Percentiles rank a stretch among this genome's conserved stretches.
Evolutionary conservation across 2,329 filamentous ascomycete genomes (phyloP).

Genomic region (Volutella citrinella): DNA sequence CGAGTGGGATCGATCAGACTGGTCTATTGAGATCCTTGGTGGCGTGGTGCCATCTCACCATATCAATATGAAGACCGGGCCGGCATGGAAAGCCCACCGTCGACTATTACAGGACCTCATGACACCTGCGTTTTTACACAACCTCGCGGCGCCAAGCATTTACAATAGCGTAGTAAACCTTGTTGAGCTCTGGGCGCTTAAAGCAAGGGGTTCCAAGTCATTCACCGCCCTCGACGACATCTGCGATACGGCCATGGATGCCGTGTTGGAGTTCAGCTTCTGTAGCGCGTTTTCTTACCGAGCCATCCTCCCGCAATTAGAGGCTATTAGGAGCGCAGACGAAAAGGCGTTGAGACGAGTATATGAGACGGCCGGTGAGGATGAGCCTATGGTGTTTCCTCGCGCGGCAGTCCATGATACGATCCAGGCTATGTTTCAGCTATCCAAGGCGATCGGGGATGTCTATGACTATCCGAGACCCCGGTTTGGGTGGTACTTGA

Average conservation of each 20-base stretch:
- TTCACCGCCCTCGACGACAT: slow-evolving; percentile 28
- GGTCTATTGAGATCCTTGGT: too few species aligned
- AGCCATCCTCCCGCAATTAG: slow-evolving; percentile 19
- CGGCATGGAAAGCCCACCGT: slow-evolving; percentile 31
- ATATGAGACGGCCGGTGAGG: too few species aligned
- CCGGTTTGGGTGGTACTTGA: too few species aligned
- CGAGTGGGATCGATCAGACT: slow-evolving; percentile 42
- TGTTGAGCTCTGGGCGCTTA: slow-evolving; percentile 33
- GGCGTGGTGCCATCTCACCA: slow-evolving; percentile 34
- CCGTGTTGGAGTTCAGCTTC: slow-evolving; percentile 30
- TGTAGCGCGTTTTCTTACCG: slow-evolving; percentile 24
- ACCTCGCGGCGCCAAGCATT: slow-evolving; percentile 31
- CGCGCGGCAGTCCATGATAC: too few species aligned
- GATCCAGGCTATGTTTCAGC: too few species aligned
- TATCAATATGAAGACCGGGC: slow-evolving; percentile 27
- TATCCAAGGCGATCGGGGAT: too few species aligned
- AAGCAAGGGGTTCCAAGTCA: slow-evolving; percentile 24
- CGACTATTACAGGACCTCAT: slow-evolving; percentile 37
- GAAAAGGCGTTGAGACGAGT: too few species aligned
- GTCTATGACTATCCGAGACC: too few species aligned
- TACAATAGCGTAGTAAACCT: slow-evolving; percentile 30
- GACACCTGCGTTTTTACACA: slow-evolving; percentile 32
- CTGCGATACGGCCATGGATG: slow-evolving; percentile 30
- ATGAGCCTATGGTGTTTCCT: too few species aligned
- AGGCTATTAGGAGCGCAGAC: too few species aligned